These are phyloP conservation scores for Leccinum olivaceopallidum DNA, from an alignment of 768 basidiomycete species.

Conservation along the genomic window DNA sequence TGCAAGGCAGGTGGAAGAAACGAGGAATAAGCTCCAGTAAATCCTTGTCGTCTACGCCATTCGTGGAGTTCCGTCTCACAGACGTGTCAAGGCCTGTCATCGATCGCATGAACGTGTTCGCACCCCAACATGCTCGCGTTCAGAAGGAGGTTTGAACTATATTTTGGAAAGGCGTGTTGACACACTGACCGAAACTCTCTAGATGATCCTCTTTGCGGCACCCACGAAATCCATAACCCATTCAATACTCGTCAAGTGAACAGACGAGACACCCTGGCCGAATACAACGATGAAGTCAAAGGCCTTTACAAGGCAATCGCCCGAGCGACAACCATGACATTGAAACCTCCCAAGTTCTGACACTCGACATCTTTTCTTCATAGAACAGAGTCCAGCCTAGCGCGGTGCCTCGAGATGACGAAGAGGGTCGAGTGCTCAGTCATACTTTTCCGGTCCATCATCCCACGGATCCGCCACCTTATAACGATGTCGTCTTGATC, in stretches of 20 bases:
- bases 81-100: slow-evolving; percentile 7
- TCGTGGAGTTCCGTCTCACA: slow-evolving; percentile 3
- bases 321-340: not conserved
- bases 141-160: slow-evolving; percentile 20
- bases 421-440: slow-evolving; percentile 1
- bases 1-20: slow-evolving; percentile 11
- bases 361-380: slow-evolving; percentile 15
- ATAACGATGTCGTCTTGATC: slow-evolving; percentile 26
- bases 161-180: not conserved
- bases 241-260: slow-evolving; percentile 2
- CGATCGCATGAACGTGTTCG: slow-evolving; percentile 23
- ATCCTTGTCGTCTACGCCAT: not conserved
- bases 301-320: slow-evolving; percentile 12
- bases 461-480: not conserved
- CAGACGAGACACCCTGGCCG: slow-evolving; percentile 13
- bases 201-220: slow-evolving; percentile 21
- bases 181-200: not conserved
- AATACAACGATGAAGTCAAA: slow-evolving; percentile 15
- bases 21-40: slow-evolving; percentile 18
- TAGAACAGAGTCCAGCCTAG: slow-evolving; percentile 14
- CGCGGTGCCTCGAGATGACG: slow-evolving; percentile 19
- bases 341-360: slow-evolving; percentile 23
- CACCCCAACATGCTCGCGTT: slow-evolving; percentile 22
- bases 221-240: slow-evolving; percentile 7
- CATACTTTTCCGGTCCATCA: slow-evolving; percentile 11